Percentiles rank a stretch among this genome's conserved stretches.
Conservation (phyloP, 1,284 basidiomycete genomes). For the Grifola frondosa region DNA sequence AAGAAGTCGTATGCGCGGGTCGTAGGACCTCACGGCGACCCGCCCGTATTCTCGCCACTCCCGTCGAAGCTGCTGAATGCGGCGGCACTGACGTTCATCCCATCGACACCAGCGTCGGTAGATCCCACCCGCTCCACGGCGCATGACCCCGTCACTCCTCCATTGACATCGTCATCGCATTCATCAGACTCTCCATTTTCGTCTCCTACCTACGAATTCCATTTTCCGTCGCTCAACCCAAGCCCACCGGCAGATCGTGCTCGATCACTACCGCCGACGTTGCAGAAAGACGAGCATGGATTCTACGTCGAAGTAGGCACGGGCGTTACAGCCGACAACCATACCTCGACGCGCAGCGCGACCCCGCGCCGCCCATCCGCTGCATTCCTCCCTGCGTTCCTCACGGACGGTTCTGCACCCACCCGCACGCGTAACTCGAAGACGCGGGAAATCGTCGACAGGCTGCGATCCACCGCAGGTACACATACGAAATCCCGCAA, state of each 20-base stretch:
- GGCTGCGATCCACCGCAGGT: slow-evolving; percentile 25
- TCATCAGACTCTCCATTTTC: slow-evolving; percentile 25
- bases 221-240: slow-evolving; percentile 30
- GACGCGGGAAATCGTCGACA: slow-evolving; percentile 35
- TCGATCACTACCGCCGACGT: slow-evolving; percentile 28
- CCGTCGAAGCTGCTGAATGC: slow-evolving; percentile 33
- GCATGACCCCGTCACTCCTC: slow-evolving; percentile 17
- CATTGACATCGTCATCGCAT: slow-evolving; percentile 21
- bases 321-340: slow-evolving; percentile 16
- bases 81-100: slow-evolving; percentile 31
- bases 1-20: slow-evolving; percentile 30
- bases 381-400: slow-evolving; percentile 27
- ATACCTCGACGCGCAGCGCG: slow-evolving; percentile 22
- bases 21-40: slow-evolving; percentile 13
- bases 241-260: slow-evolving; percentile 22
- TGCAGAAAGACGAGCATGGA: slow-evolving; percentile 34
- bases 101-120: slow-evolving; percentile 13
- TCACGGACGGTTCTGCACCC: slow-evolving; percentile 21
- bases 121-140: slow-evolving; percentile 5
- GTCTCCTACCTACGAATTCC: slow-evolving; percentile 31
- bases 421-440: slow-evolving; percentile 26
- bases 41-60: slow-evolving; percentile 25
- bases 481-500: slow-evolving; percentile 21
- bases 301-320: slow-evolving; percentile 28
- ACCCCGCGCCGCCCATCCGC: slow-evolving; percentile 28